Evolutionary conservation across 169 alveolate genomes (phyloP).

Genomic region (Nephromyces sp.): DNA sequence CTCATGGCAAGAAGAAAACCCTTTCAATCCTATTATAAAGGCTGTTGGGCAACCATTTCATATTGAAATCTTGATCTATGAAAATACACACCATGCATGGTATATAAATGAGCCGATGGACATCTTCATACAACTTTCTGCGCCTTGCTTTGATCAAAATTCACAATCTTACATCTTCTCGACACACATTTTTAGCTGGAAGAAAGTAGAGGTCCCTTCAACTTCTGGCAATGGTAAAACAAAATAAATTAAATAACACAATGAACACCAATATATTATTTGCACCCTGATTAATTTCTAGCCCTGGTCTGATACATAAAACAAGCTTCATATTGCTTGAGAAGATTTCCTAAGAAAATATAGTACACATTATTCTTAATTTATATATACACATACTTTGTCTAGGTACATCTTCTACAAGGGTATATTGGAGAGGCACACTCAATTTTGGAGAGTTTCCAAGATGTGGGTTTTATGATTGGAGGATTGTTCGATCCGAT

Average conservation of each 20-base stretch:
- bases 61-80: not conserved
- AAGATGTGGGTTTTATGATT: conserved; percentile 82
- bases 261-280: not conserved
- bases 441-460: conserved; percentile 58
- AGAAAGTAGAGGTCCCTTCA: not conserved
- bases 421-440: conserved; percentile 36
- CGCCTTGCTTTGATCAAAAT: conserved; percentile 39
- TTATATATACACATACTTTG: not conserved
- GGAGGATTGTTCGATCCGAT: conserved; percentile 59
- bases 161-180: conserved; percentile 29
- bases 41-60: not conserved
- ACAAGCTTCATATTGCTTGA: not conserved
- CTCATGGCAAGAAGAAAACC: not conserved
- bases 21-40: not conserved
- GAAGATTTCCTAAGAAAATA: no score
- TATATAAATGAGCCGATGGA: not conserved
- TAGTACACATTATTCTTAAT: not conserved
- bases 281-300: not conserved
- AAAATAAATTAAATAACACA: not conserved
- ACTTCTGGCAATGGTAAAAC: not conserved
- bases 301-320: not conserved
- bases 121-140: conserved; percentile 32
- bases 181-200: conserved; percentile 39
- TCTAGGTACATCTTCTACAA: not conserved
- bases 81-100: no score